Evolutionary conservation across 2,329 filamentous ascomycete species (phyloP).

Genomic region (Aureobasidium sp.): DNA sequence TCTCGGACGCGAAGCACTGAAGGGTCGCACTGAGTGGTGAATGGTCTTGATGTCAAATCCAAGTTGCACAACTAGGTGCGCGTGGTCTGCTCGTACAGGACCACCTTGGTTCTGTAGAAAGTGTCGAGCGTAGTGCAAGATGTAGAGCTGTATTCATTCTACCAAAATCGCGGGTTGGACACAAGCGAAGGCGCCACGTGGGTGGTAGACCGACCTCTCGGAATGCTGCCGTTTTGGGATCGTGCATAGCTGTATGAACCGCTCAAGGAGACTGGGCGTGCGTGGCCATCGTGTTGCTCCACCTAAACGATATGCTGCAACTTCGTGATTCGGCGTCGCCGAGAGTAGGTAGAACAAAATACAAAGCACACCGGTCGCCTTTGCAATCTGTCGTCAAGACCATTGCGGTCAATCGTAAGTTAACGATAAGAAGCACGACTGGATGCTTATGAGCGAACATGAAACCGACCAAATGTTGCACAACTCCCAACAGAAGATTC

Average conservation of each 20-base stretch:
- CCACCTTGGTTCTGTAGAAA: background rate
- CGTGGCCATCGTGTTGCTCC: background rate
- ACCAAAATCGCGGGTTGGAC: background rate
- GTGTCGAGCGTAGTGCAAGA: background rate
- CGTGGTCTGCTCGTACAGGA: slow-evolving; percentile 7
- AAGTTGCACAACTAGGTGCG: background rate
- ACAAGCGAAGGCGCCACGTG: background rate
- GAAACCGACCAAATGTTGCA: background rate
- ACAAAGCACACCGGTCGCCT: background rate
- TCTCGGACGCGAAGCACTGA: background rate
- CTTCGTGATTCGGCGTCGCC: background rate
- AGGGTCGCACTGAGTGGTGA: slow-evolving; percentile 10
- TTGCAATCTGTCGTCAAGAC: background rate
- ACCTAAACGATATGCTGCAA: background rate
- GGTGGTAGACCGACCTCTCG: slow-evolving; percentile 3
- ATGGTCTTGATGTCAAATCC: background rate
- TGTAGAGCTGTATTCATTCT: background rate
- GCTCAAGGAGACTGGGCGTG: background rate
- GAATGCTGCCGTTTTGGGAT: background rate
- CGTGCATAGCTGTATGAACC: background rate
- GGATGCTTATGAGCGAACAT: background rate
- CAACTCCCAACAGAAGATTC: background rate
- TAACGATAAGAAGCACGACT: background rate
- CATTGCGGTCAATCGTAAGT: background rate
- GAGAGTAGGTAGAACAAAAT: background rate